Percentiles rank a stretch among this genome's conserved stretches.
Conservation (phyloP, 495 filamentous ascomycete genomes). For the Aspergillus affinis region DNA sequence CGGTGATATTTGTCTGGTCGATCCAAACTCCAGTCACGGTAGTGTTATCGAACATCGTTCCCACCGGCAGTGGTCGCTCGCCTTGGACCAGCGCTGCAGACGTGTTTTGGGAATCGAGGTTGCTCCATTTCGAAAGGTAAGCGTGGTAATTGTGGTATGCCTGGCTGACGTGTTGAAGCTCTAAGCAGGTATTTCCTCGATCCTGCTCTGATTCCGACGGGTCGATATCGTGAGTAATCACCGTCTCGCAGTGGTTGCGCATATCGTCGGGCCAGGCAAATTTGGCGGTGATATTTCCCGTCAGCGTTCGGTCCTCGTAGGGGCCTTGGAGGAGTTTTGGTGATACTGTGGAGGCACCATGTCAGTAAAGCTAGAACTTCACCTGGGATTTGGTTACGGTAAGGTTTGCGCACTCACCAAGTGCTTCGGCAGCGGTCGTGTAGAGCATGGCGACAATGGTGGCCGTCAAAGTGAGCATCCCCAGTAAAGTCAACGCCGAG, state of each 20-base stretch:
- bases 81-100: slow-evolving; percentile 28
- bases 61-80: slow-evolving; percentile 51
- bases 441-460: slow-evolving; percentile 67
- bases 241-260: slow-evolving; percentile 54
- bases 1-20: slow-evolving; percentile 44
- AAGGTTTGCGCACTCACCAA: slow-evolving; percentile 37
- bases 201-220: not conserved
- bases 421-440: slow-evolving; percentile 68
- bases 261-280: slow-evolving; percentile 61
- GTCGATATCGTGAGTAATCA: slow-evolving; percentile 47
- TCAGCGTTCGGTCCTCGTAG: slow-evolving; percentile 41
- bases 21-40: slow-evolving; percentile 64
- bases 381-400: not conserved
- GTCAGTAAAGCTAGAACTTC: not conserved
- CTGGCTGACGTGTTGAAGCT: slow-evolving; percentile 62
- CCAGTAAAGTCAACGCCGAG: slow-evolving; percentile 59
- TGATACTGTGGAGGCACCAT: slow-evolving; percentile 42
- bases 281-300: slow-evolving; percentile 53
- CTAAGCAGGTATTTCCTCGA: slow-evolving; percentile 55
- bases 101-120: slow-evolving; percentile 33
- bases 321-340: slow-evolving; percentile 60
- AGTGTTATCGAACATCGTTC: slow-evolving; percentile 63
- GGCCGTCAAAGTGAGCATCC: slow-evolving; percentile 55
- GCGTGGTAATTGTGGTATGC: slow-evolving; percentile 54
- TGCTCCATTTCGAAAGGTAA: slow-evolving; percentile 50